Evolutionary conservation across 441 rosid species (phyloP).

Genomic region (Metrosideros polymorpha): DNA sequence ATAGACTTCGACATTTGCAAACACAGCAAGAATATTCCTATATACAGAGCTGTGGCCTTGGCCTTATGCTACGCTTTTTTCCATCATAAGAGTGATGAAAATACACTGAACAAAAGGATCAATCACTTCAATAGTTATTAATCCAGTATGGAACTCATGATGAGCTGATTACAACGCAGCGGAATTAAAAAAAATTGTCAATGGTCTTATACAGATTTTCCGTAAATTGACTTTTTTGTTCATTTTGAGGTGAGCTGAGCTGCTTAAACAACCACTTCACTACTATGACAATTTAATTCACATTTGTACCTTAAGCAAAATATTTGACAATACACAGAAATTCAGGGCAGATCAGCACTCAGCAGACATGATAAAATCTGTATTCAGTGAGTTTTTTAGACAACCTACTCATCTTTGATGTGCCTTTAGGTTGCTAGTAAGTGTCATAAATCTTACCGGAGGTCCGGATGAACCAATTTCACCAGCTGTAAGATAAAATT

Average conservation of each 20-base stretch:
- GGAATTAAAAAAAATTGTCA: background rate
- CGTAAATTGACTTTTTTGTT: background rate
- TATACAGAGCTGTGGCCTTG: background rate
- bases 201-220: background rate
- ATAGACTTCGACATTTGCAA: background rate
- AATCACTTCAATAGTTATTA: background rate
- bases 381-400: background rate
- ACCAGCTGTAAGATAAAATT: conserved; percentile 14
- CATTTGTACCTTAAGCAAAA: background rate
- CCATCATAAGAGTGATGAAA: background rate
- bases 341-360: background rate
- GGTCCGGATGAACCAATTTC: conserved; percentile 8
- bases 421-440: background rate
- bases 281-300: background rate
- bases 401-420: background rate
- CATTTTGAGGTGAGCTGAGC: background rate
- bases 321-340: background rate
- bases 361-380: background rate
- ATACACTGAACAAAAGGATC: background rate
- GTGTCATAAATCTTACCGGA: conserved; percentile 17
- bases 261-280: background rate
- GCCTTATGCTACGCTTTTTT: background rate
- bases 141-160: background rate
- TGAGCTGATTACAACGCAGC: background rate
- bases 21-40: background rate